These are phyloP conservation scores for Pleurotus salmoneostramineus DNA, from an alignment of 768 basidiomycete genomes.

Conservation along the genomic window DNA sequence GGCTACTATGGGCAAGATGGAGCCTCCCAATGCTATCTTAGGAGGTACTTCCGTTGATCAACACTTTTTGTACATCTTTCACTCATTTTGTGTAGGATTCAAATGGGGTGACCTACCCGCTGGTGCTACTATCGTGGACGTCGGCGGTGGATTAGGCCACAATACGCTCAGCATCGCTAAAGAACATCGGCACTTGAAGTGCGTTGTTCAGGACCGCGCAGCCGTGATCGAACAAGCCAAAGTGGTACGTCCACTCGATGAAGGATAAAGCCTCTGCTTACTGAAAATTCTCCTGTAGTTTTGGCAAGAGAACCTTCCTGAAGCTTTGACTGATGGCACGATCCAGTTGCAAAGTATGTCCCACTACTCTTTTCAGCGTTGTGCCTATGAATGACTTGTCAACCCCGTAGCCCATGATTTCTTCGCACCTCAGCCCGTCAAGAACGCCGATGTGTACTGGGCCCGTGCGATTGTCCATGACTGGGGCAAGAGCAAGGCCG, in stretches of 20 bases:
- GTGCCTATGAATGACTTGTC: background rate
- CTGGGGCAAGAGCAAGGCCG: constrained; percentile 18
- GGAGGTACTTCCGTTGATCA: constrained; percentile 11
- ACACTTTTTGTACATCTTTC: background rate
- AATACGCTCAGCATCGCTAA: constrained; percentile 24
- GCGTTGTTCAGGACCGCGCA: constrained; percentile 31
- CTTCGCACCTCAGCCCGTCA: constrained; percentile 24
- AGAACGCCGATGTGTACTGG: constrained; percentile 22
- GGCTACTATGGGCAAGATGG: constrained; percentile 13
- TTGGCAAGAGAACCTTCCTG: constrained; percentile 20
- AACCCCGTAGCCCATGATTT: constrained; percentile 22
- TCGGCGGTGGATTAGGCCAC: constrained; percentile 32
- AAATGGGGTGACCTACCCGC: constrained; percentile 13
- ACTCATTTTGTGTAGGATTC: constrained; percentile 12
- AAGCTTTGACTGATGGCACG: constrained; percentile 17
- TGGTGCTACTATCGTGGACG: constrained; percentile 22
- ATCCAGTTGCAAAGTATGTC: constrained; percentile 23
- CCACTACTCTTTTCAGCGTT: background rate
- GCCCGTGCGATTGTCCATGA: constrained; percentile 28
- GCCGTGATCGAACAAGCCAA: constrained; percentile 20
- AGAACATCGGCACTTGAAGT: constrained; percentile 18
- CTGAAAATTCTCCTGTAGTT: constrained; percentile 12
- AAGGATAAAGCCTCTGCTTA: too few relatives aligned
- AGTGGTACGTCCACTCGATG: constrained; percentile 11
- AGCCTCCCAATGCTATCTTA: constrained; percentile 17